A percentile compares a stretch with the other conserved stretches of the same genome.
Conservation (phyloP, 306 rosid genomes). For the Elaeagnus macrophylla region DNA sequence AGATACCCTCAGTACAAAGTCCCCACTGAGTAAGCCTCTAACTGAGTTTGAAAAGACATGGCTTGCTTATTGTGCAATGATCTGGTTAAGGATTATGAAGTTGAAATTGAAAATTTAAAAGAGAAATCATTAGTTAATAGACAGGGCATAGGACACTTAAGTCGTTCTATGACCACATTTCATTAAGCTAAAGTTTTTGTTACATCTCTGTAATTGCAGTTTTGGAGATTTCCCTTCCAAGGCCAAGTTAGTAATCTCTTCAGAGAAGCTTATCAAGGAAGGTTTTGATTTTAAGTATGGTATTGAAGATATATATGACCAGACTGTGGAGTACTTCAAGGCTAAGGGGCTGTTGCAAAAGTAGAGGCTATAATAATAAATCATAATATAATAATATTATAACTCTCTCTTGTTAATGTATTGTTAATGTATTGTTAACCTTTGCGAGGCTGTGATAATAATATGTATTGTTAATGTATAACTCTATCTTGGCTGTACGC, state of each 20-base stretch:
- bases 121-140: too few relatives aligned
- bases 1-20: slow-evolving; percentile 51
- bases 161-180: background rate
- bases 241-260: slow-evolving; percentile 48
- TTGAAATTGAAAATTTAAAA: too few relatives aligned
- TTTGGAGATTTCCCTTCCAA: slow-evolving; percentile 49
- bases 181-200: background rate
- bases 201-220: slow-evolving; percentile 36
- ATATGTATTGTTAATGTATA: too few relatives aligned
- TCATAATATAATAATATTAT: too few relatives aligned
- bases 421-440: too few relatives aligned
- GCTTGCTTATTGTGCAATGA: too few relatives aligned
- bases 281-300: slow-evolving; percentile 63
- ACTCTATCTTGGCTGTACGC: too few relatives aligned
- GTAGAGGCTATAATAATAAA: slow-evolving; percentile 5
- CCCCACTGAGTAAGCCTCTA: slow-evolving; percentile 54
- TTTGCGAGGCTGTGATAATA: too few relatives aligned
- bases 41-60: background rate
- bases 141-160: too few relatives aligned
- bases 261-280: slow-evolving; percentile 65
- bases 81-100: too few relatives aligned
- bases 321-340: slow-evolving; percentile 57
- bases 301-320: slow-evolving; percentile 53
- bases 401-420: too few relatives aligned
- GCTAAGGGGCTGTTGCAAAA: slow-evolving; percentile 42